Base-by-base conservation (phyloP, 305 asterid genomes). In the Fraxinus greggii region DNA sequence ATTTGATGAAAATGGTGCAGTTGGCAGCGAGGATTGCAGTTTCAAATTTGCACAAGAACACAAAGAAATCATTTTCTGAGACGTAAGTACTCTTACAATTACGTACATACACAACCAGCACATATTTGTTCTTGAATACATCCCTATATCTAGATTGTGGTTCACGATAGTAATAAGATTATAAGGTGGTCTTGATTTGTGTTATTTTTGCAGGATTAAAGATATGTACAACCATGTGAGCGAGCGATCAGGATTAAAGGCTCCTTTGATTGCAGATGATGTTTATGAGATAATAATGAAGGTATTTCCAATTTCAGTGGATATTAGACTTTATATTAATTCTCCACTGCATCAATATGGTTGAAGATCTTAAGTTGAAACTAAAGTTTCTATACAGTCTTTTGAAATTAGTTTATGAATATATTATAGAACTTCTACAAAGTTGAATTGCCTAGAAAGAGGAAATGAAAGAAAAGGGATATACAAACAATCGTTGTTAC, bases 1-100 rank as follows among this genome's bases (percentile, higher is more conserved):
- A 72, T 65, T 3, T 76, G 65, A 72, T n/a, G 33, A 59, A 23
- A 72, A 21, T 86, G 5, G 4, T 79, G 81, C 92, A 96, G 99
- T 85, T 96, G 94, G 99, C 99, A 76, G 99, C 99, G 15, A 90
- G 99, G 92, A 94, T 96, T 90, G 98, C 95, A 4, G 98, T 96
- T 83, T 96, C 99, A 8, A 94, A 96, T 88, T 93, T 96, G 79
- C 99, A 96, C 87, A 94, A 93, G 89, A 94, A 91, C 84, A 96
- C 98, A 0, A 94, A 92, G 91, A 93, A 96, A 82, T 96, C 96
- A 3, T 96, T 96, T 88, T 96, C 99, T 13, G 98, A 96, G 80
- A 93, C 99, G 99, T 94, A 88, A 90, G 98, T 81, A 54, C 31
- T 42, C 38, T 81, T 32, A 28, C 21, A 21, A 56, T 56, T 7